A percentile compares a stretch with the other conserved stretches of the same genome.
Conservation (phyloP, 768 basidiomycete genomes). For the Boletales sp. region DNA sequence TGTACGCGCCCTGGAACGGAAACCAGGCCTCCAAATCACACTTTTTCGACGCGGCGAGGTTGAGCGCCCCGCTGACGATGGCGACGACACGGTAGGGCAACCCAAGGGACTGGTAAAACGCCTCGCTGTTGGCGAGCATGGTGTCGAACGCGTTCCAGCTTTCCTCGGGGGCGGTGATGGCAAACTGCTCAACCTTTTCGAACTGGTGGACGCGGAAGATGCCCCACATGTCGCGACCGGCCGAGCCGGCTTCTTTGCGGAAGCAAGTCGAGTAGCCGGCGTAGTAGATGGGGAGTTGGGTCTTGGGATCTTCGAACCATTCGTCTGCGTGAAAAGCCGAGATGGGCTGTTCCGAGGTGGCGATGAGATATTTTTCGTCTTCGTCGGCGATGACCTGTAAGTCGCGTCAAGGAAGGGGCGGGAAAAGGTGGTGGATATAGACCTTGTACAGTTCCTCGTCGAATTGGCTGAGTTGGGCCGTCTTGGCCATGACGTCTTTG, state of each 20-base stretch:
- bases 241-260: slow-evolving; percentile 97
- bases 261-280: slow-evolving; percentile 94
- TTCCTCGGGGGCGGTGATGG: slow-evolving; percentile 89
- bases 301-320: slow-evolving; percentile 93
- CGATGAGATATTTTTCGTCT: slow-evolving; percentile 98
- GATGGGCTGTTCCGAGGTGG: slow-evolving; percentile 98
- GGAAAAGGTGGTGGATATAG: slow-evolving; percentile 8
- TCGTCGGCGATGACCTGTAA: slow-evolving; percentile 77
- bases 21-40: slow-evolving; percentile 99
- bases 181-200: slow-evolving; percentile 98
- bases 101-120: slow-evolving; percentile 93
- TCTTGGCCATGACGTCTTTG: slow-evolving; percentile 96
- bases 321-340: slow-evolving; percentile 94
- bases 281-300: slow-evolving; percentile 88
- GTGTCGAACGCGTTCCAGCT: slow-evolving; percentile 92
- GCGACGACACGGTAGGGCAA: slow-evolving; percentile 89
- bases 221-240: slow-evolving; percentile 98
- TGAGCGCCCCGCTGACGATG: slow-evolving; percentile 95
- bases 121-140: slow-evolving; percentile 89
- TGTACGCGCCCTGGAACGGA: slow-evolving; percentile 94
- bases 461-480: slow-evolving; percentile 96
- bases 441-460: slow-evolving; percentile 99
- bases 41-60: slow-evolving; percentile 96
- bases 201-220: slow-evolving; percentile 99
- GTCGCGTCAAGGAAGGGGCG: background rate